Conservation (phyloP, 2,329 filamentous ascomycete genomes). For the Paracoccidioides brasiliensis region DNA sequence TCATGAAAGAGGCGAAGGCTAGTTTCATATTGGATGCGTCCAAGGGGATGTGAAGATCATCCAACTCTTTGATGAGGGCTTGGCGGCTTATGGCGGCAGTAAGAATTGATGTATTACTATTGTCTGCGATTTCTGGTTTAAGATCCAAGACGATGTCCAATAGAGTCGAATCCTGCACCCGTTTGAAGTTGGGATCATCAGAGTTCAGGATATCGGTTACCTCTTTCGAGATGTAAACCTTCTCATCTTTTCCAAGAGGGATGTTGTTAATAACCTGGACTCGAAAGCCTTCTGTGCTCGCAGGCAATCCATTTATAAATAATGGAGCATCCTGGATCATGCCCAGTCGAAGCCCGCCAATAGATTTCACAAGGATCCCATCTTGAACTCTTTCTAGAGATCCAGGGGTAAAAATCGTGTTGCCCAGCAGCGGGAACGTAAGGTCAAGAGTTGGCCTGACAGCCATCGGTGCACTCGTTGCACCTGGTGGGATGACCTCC, state of each 20-base stretch:
- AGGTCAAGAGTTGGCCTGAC: conserved; percentile 59
- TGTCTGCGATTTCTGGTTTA: conserved; percentile 18
- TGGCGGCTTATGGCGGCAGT: conserved; percentile 13
- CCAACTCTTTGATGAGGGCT: conserved; percentile 10
- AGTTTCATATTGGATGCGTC: conserved; percentile 22
- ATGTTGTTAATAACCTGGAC: conserved; percentile 72
- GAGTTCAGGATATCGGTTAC: conserved; percentile 52
- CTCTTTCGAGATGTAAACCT: conserved; percentile 66
- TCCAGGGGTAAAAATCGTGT: conserved; percentile 33
- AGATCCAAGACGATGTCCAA: conserved; percentile 61
- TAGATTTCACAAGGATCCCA: conserved; percentile 47
- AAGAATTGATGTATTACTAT: conserved; percentile 16
- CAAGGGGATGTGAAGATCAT: conserved; percentile 15
- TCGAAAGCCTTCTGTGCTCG: conserved; percentile 27
- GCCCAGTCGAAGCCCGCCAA: conserved; percentile 44
- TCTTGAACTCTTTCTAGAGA: conserved; percentile 45
- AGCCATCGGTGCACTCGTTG: conserved; percentile 60
- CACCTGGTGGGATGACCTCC: conserved; percentile 60
- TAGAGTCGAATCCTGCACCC: conserved; percentile 57
- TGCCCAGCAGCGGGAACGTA: conserved; percentile 47
- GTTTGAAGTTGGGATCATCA: conserved; percentile 71
- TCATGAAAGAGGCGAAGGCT: conserved; percentile 36
- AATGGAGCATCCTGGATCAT: conserved; percentile 36
- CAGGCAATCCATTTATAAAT: conserved; percentile 10
- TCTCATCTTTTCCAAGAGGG: conserved; percentile 74